Conservation (phyloP, 192 early-diverging fungal species). For the Phycomyces blakesleeanus region DNA sequence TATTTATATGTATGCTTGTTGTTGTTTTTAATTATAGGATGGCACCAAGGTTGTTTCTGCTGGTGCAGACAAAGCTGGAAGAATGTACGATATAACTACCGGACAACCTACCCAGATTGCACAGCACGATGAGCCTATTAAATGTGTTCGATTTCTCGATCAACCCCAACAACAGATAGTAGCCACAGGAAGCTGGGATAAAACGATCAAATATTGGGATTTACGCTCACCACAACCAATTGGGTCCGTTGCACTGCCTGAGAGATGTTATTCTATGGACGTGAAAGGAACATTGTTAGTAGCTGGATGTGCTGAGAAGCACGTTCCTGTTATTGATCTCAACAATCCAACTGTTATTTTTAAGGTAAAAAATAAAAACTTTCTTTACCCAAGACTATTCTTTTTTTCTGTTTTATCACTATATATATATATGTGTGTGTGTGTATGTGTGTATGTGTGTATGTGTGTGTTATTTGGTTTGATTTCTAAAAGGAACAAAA, state of each 20-base stretch:
- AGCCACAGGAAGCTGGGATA: slow-evolving; percentile 95
- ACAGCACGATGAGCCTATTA: slow-evolving; percentile 87
- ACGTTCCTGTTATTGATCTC: slow-evolving; percentile 78
- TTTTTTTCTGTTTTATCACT: not conserved
- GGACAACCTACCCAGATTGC: slow-evolving; percentile 82
- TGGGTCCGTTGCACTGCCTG: slow-evolving; percentile 69
- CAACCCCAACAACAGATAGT: slow-evolving; percentile 54
- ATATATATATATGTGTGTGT: not conserved
- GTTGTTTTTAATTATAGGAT: slow-evolving; percentile 58
- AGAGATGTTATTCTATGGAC: slow-evolving; percentile 92
- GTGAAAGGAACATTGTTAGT: slow-evolving; percentile 74
- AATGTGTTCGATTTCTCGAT: slow-evolving; percentile 76
- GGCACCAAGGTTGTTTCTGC: slow-evolving; percentile 87
- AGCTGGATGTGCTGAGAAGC: slow-evolving; percentile 88
- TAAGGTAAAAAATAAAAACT: slow-evolving; percentile 45
- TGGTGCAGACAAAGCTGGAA: slow-evolving; percentile 85
- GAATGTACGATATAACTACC: slow-evolving; percentile 80
- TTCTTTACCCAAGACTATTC: not conserved
- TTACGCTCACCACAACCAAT: slow-evolving; percentile 73
- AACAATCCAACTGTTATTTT: slow-evolving; percentile 70
- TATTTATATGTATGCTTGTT: too few relatives aligned
- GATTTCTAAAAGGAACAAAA: too few relatives aligned
- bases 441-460: too few relatives aligned
- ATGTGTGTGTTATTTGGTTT: too few relatives aligned
- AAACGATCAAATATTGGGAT: slow-evolving; percentile 97